Evolutionary conservation across 352 stramenopile genomes (phyloP).

Genomic region (Phytopythium boreale): DNA sequence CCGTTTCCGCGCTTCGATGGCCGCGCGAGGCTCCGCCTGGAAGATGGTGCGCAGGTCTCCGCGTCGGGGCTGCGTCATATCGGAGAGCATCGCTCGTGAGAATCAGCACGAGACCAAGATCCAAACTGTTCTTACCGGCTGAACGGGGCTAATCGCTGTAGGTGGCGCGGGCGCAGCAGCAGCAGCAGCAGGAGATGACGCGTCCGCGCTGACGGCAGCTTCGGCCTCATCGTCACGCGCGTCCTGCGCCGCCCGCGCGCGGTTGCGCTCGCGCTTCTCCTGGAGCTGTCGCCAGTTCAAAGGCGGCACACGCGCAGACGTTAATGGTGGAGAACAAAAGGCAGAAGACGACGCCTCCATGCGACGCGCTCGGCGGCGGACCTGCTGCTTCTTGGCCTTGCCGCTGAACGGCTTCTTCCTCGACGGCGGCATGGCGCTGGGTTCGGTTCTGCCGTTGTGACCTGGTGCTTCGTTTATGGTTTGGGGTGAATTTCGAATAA

Average conservation of each 20-base stretch:
- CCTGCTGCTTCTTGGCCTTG: constrained; percentile 88
- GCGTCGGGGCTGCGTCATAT: constrained; percentile 20
- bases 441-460: no score
- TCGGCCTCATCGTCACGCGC: constrained; percentile 15
- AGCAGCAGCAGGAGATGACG: background rate
- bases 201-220: background rate
- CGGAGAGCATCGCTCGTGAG: background rate
- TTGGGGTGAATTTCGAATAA: no score
- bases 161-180: constrained; percentile 8
- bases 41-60: constrained; percentile 74
- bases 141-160: no score
- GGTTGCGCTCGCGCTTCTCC: constrained; percentile 71
- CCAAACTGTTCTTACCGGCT: constrained; percentile 11
- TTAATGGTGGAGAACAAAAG: background rate
- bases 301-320: background rate
- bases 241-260: constrained; percentile 25
- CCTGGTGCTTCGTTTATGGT: no score
- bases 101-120: background rate
- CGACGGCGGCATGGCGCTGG: constrained; percentile 25
- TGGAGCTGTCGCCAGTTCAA: constrained; percentile 33
- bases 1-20: constrained; percentile 59
- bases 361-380: constrained; percentile 5
- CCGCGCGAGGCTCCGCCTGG: constrained; percentile 48
- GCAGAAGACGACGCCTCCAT: background rate
- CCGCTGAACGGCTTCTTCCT: constrained; percentile 83